Base-by-base conservation (phyloP, 345 rosid genomes). In the Populus simonii region DNA sequence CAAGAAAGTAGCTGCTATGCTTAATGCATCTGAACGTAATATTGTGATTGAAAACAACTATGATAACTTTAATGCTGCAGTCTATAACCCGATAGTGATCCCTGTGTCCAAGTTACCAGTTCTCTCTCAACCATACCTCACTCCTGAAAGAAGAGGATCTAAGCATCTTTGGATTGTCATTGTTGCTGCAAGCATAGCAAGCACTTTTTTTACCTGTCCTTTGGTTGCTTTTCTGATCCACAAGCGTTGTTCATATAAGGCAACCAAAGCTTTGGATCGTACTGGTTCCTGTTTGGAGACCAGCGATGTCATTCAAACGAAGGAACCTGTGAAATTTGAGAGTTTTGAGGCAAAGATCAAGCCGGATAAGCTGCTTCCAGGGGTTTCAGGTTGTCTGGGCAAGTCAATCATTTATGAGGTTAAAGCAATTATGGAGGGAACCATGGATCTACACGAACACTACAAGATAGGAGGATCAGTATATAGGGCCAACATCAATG, bases 351-450 rank as follows among this genome's bases (percentile, higher is more conserved):
- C 83, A 16, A 86, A 89, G 88, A 51, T 81, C 35, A 18, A 63
- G 12, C 90, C 84, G 70, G 80, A 80, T 66, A 89, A 88, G 85
- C 84, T 88, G 63, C 84, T 89, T 78, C 83, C 87, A 13, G 87
- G 90, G 55, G 78, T 91, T 83, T 91, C 90, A 16, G 85, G 85
- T 63, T 88, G 86, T 78, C 78, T 89, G 45, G 77, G 88, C 68
- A 87, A 87, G 84, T 88, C 84, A 81, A 87, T 83, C 29, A 62
- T 85, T 63, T 89, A 87, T 22, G 85, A 88, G 5, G 66, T 73
- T 15, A 75, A 68, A 18, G 87, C 36, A 61, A 85, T 91, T 29
- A 77, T 83, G 88, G 87, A 84, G 63, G 86, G 88, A 53, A 91
- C 93, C 38, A 78, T 74, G 85, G 81, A 84, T 70, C 79, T 91